Evolutionary conservation across 163 green algal species (phyloP).

Genomic region (Chlorella variabilis): DNA sequence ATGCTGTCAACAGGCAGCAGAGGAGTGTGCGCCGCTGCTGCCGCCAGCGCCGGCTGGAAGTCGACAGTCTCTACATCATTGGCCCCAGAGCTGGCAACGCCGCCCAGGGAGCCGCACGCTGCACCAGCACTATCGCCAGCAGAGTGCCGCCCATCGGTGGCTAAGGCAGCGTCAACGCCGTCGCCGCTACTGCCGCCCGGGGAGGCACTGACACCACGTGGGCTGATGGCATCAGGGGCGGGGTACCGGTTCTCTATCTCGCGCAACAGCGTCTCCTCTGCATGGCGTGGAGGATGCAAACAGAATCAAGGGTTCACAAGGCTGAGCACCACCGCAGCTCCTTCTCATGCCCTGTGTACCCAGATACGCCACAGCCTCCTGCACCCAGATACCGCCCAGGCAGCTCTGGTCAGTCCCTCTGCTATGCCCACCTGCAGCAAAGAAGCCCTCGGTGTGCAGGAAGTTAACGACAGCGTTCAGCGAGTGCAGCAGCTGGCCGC

Average conservation of each 20-base stretch:
- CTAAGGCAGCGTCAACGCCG: background rate
- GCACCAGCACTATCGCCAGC: background rate
- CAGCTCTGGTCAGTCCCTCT: too few relatives aligned
- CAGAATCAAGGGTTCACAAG: background rate
- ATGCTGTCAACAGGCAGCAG: slow-evolving; percentile 13
- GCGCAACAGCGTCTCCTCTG: slow-evolving; percentile 31
- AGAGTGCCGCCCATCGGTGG: too few relatives aligned
- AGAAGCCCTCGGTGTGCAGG: slow-evolving; percentile 40
- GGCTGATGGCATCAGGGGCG: slow-evolving; percentile 11
- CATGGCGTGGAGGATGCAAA: background rate
- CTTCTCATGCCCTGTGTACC: background rate
- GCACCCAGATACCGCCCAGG: too few relatives aligned
- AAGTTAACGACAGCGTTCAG: slow-evolving; percentile 34
- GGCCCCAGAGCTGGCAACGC: background rate
- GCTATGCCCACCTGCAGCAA: slow-evolving; percentile 18
- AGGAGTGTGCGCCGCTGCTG: background rate
- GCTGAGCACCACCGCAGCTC: too few relatives aligned
- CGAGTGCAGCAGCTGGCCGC: slow-evolving; percentile 20
- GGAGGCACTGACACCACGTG: background rate
- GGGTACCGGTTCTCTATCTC: slow-evolving; percentile 38
- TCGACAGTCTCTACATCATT: background rate
- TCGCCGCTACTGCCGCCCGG: background rate
- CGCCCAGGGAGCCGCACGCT: too few relatives aligned
- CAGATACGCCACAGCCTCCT: too few relatives aligned
- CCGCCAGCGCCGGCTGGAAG: slow-evolving; percentile 15